A percentile compares a stretch with the other conserved stretches of the same genome.
phyloP scores from a whole-genome alignment of 345 rosid species.

The Eucalyptus caleyi region DNA sequence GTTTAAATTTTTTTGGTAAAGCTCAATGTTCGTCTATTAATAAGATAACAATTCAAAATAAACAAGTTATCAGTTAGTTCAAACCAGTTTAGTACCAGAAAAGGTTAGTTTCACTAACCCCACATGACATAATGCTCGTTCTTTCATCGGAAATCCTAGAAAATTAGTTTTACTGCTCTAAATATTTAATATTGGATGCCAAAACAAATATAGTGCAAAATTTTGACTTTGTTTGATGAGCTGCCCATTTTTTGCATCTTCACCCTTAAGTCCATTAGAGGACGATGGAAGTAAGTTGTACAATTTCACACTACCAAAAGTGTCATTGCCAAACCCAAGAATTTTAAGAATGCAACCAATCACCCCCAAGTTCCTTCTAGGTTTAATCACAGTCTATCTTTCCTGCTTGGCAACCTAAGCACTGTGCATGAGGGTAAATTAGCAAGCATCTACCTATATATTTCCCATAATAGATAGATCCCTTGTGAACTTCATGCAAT shows the following conservation, averaged over 20 bases:
- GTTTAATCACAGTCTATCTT: not conserved
- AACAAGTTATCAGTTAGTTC: not conserved
- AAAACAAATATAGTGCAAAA: not conserved
- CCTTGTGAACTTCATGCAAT: not conserved
- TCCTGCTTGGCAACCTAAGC: not conserved
- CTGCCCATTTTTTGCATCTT: not conserved
- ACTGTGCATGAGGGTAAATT: not conserved
- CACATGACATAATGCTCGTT: not conserved
- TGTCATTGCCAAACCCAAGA: not conserved
- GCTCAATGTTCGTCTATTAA: not conserved
- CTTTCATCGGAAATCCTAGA: not conserved
- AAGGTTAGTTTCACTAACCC: not conserved
- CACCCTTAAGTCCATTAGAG: not conserved
- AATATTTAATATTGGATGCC: not conserved
- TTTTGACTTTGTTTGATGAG: not conserved
- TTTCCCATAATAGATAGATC: not conserved
- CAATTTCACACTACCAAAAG: not conserved
- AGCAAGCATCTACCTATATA: not conserved
- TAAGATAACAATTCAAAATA: not conserved
- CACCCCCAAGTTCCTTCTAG: not conserved
- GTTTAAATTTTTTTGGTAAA: not conserved
- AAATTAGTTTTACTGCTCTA: not conserved
- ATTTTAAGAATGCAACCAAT: not conserved
- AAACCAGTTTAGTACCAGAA: not conserved
- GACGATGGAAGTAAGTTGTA: not conserved